A percentile compares a stretch with the other conserved stretches of the same genome.
Evolutionary conservation across 805 yeast genomes (phyloP).

Genomic region (Torulaspora franciscae): DNA sequence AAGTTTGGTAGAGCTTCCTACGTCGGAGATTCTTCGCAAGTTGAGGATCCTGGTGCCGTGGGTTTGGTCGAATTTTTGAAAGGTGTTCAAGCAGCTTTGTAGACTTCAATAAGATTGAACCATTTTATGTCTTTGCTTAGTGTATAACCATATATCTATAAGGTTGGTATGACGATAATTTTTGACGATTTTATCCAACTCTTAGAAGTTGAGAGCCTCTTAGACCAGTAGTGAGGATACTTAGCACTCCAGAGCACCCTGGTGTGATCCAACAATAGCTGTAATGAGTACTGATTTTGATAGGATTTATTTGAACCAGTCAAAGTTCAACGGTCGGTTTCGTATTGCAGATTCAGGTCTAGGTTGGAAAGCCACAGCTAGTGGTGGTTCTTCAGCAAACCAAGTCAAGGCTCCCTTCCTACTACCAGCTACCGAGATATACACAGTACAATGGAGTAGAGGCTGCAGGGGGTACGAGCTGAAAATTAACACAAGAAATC

Average conservation of each 20-base stretch:
- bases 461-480: constrained; percentile 90
- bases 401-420: constrained; percentile 68
- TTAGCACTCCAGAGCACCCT: too few relatives aligned
- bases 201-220: background rate
- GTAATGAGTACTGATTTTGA: constrained; percentile 67
- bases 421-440: constrained; percentile 79
- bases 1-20: constrained; percentile 92
- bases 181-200: background rate
- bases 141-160: background rate
- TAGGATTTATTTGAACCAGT: constrained; percentile 82
- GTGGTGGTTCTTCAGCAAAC: constrained; percentile 42
- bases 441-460: constrained; percentile 82
- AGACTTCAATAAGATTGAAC: background rate
- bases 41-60: constrained; percentile 94
- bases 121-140: background rate
- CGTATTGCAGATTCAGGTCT: constrained; percentile 95
- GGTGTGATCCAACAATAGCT: background rate
- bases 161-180: background rate
- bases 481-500: constrained; percentile 81
- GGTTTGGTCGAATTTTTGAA: constrained; percentile 60
- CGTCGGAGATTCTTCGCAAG: constrained; percentile 63
- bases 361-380: constrained; percentile 78
- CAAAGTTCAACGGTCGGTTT: constrained; percentile 78
- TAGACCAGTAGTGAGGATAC: background rate
- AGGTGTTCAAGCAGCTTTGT: constrained; percentile 34